Evolutionary conservation across 1,284 basidiomycete species (phyloP).

Genomic region (Gomphus bonarii): DNA sequence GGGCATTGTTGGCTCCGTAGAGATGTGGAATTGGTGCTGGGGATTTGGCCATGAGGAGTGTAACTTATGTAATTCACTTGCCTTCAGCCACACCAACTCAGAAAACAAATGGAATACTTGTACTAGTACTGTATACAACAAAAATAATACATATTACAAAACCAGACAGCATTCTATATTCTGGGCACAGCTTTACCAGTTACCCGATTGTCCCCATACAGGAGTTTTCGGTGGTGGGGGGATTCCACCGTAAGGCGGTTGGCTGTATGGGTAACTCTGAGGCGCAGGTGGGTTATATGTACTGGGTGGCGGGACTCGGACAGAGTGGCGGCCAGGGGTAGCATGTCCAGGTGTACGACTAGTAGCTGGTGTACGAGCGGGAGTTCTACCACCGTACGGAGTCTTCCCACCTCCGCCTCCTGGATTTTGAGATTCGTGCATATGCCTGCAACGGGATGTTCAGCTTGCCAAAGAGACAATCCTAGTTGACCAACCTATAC

Average conservation of each 20-base stretch:
- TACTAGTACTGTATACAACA: too few species aligned
- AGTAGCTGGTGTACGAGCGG: slow-evolving; percentile 44
- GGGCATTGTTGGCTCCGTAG: background rate
- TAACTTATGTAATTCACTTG: too few species aligned
- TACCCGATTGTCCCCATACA: slow-evolving; percentile 23
- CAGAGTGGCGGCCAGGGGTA: slow-evolving; percentile 67
- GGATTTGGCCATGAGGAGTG: background rate
- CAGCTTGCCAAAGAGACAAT: slow-evolving; percentile 13
- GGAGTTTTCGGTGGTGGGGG: slow-evolving; percentile 27
- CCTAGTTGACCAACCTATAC: slow-evolving; percentile 46
- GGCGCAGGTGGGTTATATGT: slow-evolving; percentile 37
- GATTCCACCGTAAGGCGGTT: slow-evolving; percentile 30
- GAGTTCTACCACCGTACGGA: slow-evolving; percentile 71
- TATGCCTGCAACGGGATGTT: slow-evolving; percentile 37
- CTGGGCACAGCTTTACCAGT: slow-evolving; percentile 4
- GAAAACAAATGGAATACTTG: too few species aligned
- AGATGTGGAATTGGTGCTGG: background rate
- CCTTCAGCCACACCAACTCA: too few species aligned
- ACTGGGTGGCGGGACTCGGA: slow-evolving; percentile 61
- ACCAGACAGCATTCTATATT: too few species aligned
- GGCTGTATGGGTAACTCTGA: slow-evolving; percentile 32
- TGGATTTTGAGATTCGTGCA: slow-evolving; percentile 70
- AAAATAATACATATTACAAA: too few species aligned
- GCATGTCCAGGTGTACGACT: slow-evolving; percentile 42
- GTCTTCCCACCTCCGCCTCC: slow-evolving; percentile 62